Conservation (phyloP, 768 basidiomycete species). For the Suillus alpinus region DNA sequence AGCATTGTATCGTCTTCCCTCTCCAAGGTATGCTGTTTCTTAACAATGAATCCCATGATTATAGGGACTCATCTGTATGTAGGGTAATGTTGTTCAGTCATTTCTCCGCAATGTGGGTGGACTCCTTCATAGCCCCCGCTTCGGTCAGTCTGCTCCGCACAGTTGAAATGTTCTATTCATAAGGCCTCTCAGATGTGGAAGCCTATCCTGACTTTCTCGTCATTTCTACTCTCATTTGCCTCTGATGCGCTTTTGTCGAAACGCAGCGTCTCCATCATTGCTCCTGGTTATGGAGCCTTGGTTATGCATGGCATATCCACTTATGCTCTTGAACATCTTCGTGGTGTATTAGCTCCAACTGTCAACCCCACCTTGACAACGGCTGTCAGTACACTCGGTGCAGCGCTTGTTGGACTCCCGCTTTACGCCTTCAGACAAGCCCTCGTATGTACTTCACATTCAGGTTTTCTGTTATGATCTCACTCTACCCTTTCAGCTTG, state of each 20-base stretch:
- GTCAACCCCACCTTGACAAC: slow-evolving; percentile 55
- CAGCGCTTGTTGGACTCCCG: slow-evolving; percentile 59
- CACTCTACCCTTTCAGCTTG: slow-evolving; percentile 36
- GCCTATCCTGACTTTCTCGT: slow-evolving; percentile 42
- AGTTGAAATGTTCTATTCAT: slow-evolving; percentile 4
- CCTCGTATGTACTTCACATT: slow-evolving; percentile 41
- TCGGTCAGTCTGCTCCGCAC: slow-evolving; percentile 36
- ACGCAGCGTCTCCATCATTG: slow-evolving; percentile 34
- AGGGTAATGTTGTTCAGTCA: slow-evolving; percentile 72
- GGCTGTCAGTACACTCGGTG: slow-evolving; percentile 58
- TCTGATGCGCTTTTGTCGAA: slow-evolving; percentile 50
- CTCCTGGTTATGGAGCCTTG: slow-evolving; percentile 69
- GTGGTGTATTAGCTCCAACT: slow-evolving; percentile 53
- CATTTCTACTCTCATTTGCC: slow-evolving; percentile 54
- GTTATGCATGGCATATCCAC: slow-evolving; percentile 57
- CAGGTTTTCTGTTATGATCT: background rate
- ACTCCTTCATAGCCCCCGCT: slow-evolving; percentile 45
- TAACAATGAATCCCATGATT: background rate
- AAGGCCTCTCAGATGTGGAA: slow-evolving; percentile 44
- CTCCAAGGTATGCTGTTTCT: slow-evolving; percentile 52
- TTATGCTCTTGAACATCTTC: slow-evolving; percentile 60
- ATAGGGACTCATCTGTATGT: slow-evolving; percentile 6
- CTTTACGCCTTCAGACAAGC: slow-evolving; percentile 61
- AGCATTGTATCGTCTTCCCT: slow-evolving; percentile 65
- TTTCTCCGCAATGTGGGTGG: slow-evolving; percentile 67